phyloP scores from a whole-genome alignment of 768 basidiomycete species.

The Lentinula guzmanii region DNA sequence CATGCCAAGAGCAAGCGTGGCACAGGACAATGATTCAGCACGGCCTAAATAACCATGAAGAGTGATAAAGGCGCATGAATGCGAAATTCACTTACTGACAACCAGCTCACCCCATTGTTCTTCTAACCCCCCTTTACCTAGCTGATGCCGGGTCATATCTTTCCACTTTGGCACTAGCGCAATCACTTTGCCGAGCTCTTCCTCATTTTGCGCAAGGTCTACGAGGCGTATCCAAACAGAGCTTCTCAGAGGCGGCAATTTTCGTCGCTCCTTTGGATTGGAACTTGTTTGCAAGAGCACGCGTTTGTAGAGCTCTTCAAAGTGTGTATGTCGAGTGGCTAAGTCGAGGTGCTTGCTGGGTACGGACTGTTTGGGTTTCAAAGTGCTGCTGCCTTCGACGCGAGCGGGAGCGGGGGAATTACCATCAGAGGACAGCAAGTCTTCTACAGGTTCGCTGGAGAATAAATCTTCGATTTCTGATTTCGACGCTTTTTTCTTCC shows the following conservation, averaged over 20 bases:
- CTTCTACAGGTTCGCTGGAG: neutral
- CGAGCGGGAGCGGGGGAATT: neutral
- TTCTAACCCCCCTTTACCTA: constrained; percentile 16
- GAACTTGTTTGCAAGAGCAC: neutral
- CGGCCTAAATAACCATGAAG: constrained; percentile 25
- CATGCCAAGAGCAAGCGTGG: constrained; percentile 35
- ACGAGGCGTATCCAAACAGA: constrained; percentile 33
- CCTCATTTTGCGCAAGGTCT: constrained; percentile 27
- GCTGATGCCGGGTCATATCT: constrained; percentile 20
- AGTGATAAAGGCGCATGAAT: neutral
- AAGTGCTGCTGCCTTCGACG: neutral
- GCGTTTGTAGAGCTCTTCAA: constrained; percentile 1
- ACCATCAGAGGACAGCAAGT: neutral
- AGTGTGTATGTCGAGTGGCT: neutral
- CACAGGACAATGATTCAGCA: constrained; percentile 33
- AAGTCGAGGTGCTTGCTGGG: constrained; percentile 1
- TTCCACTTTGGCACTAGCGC: constrained; percentile 31
- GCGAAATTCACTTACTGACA: constrained; percentile 24
- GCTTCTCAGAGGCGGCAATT: constrained; percentile 20
- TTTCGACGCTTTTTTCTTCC: neutral
- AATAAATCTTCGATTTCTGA: constrained; percentile 3
- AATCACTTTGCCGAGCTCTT: constrained; percentile 28
- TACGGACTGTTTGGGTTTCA: neutral
- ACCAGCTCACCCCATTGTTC: constrained; percentile 25
- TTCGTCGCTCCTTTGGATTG: neutral